Base-by-base conservation (phyloP, 2,329 filamentous ascomycete genomes). In the Venturia oleaginea region DNA sequence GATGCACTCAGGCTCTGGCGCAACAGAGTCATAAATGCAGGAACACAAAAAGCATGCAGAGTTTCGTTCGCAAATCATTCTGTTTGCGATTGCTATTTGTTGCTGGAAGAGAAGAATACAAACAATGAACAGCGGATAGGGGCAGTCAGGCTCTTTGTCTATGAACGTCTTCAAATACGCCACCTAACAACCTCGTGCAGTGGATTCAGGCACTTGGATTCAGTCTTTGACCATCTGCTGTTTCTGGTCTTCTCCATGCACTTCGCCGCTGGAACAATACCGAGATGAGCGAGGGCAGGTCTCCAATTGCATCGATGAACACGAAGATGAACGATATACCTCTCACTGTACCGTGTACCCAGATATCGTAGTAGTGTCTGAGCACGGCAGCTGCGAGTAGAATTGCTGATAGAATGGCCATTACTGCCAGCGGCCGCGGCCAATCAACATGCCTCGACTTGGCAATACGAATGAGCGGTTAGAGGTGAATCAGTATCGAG, bases 321-420 rank as follows among this genome's bases (percentile, higher is more conserved):
- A 89, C 86, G 68, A 91, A 91, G 2, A 89, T 76, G 72, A 90
- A 90, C 0, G 86, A 89, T 46, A 90, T 89, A 8, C 87, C 87
- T 17, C 86, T 79, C 1, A 89, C 87, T 0, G 86, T 88, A 7
- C 84, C 80, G 68, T 88, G 82, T 2, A 79, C 71, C 69, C 84
- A 89, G 27, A 91, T 89, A 67, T 90, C 87, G 77, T 82, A 84
- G 69, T 90, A 90, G 71, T 90, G 86, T 2, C 84, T 76, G 8
- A 89, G 74, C 0, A 90, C 88, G 0, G 88, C 88, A 1, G 84
- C 80, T 1, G 84, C 85, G 1, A 90, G 80, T 2, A 90, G 77
- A 0, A 78, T 72, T 0, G 87, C 86, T 0, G 87, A 86, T 0
- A 89, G 72, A 0, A 84, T 81, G 1, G 87, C 87, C 86, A 90